Evolutionary conservation across 2,329 filamentous ascomycete genomes (phyloP).

Genomic region (Sarocladium oryzae): DNA sequence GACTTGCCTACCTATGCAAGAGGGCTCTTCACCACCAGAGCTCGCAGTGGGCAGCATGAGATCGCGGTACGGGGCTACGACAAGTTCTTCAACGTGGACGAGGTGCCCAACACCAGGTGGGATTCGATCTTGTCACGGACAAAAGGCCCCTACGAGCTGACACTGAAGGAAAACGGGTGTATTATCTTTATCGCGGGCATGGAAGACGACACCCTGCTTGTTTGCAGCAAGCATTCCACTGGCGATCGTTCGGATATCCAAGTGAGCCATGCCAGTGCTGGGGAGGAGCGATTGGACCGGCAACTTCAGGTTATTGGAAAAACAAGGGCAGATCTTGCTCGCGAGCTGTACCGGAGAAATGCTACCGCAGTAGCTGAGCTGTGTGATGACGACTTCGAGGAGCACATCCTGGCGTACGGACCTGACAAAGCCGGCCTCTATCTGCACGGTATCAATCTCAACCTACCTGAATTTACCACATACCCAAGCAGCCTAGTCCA

Average conservation of each 20-base stretch:
- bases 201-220: constrained; percentile 79
- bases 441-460: constrained; percentile 92
- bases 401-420: constrained; percentile 88
- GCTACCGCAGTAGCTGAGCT: constrained; percentile 93
- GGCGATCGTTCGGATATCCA: constrained; percentile 66
- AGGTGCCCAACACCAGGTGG: constrained; percentile 81
- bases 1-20: constrained; percentile 88
- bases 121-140: constrained; percentile 68
- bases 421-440: constrained; percentile 83
- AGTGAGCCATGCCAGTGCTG: constrained; percentile 76
- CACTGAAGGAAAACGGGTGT: constrained; percentile 98
- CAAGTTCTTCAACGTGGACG: constrained; percentile 95
- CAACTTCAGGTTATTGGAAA: constrained; percentile 75
- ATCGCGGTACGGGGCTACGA: constrained; percentile 91
- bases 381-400: constrained; percentile 93
- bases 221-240: constrained; percentile 99
- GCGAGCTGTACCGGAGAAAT: constrained; percentile 70
- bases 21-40: constrained; percentile 83
- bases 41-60: constrained; percentile 57
- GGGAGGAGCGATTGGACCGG: constrained; percentile 73
- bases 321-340: constrained; percentile 71
- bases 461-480: constrained; percentile 85
- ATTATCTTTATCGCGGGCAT: constrained; percentile 96
- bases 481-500: constrained; percentile 80
- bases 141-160: constrained; percentile 85